These are phyloP conservation scores for Paspalum vaginatum DNA, from an alignment of 176 grass and related monocot genomes.

Conservation along the genomic window DNA sequence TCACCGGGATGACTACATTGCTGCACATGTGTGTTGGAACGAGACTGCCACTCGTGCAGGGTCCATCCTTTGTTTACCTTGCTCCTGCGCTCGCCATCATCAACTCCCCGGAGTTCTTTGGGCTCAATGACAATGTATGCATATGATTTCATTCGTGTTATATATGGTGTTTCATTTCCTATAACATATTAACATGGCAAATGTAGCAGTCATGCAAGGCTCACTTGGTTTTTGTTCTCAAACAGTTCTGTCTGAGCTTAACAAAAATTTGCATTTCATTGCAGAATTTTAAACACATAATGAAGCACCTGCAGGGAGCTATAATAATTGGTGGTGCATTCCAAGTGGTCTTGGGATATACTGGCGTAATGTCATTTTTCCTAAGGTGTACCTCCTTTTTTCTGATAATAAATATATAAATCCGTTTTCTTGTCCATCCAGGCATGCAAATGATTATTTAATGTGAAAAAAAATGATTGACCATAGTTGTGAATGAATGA, in stretches of 20 bases:
- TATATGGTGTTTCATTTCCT: not conserved
- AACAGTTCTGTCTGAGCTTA: constrained; percentile 2
- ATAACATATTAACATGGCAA: constrained; percentile 6
- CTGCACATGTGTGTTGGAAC: constrained; percentile 87
- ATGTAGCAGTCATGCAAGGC: constrained; percentile 2
- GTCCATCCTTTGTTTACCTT: constrained; percentile 95
- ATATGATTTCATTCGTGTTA: not conserved
- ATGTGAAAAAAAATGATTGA: not conserved
- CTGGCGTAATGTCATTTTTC: constrained; percentile 79
- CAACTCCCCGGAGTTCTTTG: constrained; percentile 86
- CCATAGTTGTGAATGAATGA: not conserved
- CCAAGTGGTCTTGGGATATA: constrained; percentile 92
- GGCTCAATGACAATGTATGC: constrained; percentile 89
- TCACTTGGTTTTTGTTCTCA: constrained; percentile 1
- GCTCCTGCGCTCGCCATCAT: constrained; percentile 86
- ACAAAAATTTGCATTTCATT: constrained; percentile 14
- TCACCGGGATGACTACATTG: constrained; percentile 80
- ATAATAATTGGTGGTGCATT: constrained; percentile 82
- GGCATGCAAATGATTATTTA: not conserved
- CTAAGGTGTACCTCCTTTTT: constrained; percentile 50
- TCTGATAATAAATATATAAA: not conserved
- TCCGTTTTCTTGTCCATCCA: not conserved
- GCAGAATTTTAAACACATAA: constrained; percentile 98
- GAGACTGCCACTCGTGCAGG: constrained; percentile 86
- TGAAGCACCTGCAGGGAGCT: constrained; percentile 98